Evolutionary conservation across 345 rosid genomes (phyloP).

Genomic region (Eucalyptus cladocalyx): DNA sequence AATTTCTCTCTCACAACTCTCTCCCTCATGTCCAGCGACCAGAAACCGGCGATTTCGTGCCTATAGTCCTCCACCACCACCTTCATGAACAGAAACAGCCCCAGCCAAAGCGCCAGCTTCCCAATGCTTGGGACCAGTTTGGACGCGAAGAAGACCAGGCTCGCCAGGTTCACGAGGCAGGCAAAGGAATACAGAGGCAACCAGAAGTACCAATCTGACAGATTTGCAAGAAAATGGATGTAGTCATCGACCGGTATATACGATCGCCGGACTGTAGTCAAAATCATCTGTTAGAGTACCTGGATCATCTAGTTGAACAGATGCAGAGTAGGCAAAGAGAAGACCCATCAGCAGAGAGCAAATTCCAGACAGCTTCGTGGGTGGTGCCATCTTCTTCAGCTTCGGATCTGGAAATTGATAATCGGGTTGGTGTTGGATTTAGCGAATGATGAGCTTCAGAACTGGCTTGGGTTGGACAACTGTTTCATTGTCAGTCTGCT

Average conservation of each 20-base stretch:
- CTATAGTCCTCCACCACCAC: slow-evolving; percentile 30
- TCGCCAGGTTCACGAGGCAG: slow-evolving; percentile 32
- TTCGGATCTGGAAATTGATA: neutral
- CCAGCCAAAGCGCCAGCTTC: slow-evolving; percentile 16
- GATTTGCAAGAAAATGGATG: neutral
- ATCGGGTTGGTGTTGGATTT: neutral
- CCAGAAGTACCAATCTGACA: slow-evolving; percentile 80
- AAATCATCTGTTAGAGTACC: slow-evolving; percentile 11
- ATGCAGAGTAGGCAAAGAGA: slow-evolving; percentile 73
- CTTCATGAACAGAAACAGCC: slow-evolving; percentile 38
- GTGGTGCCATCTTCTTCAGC: slow-evolving; percentile 14
- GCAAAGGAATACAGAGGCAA: slow-evolving; percentile 65
- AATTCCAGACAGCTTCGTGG: slow-evolving; percentile 8
- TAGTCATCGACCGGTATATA: neutral
- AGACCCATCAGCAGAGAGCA: slow-evolving; percentile 54
- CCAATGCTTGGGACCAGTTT: slow-evolving; percentile 1
- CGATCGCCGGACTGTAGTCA: neutral
- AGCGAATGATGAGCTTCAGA: neutral
- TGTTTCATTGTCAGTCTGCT: neutral
- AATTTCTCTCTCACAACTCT: slow-evolving; percentile 67
- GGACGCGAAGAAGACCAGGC: slow-evolving; percentile 7
- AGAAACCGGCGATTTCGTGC: slow-evolving; percentile 25
- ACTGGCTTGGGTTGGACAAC: neutral
- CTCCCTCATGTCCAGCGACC: slow-evolving; percentile 51
- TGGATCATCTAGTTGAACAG: slow-evolving; percentile 70